phyloP scores from a whole-genome alignment of 176 grass and related monocot genomes.

The Panicum miliaceum region DNA sequence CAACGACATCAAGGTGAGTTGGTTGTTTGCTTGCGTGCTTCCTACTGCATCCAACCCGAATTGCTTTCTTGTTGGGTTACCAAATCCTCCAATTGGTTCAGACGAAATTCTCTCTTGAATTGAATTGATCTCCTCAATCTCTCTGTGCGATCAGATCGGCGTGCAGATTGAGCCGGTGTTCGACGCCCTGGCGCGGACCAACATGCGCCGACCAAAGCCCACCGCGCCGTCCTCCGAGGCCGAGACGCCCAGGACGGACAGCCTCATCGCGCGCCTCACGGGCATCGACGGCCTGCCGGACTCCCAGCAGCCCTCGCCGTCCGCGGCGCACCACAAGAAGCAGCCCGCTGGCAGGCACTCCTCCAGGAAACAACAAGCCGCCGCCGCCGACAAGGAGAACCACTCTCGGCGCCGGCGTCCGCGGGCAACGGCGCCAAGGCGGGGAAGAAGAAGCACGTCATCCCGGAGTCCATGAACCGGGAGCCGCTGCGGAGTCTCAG shows the following conservation, averaged over 20 bases:
- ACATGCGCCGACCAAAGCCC: constrained; percentile 20
- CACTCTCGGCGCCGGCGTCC: not conserved
- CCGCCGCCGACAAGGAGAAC: constrained; percentile 46
- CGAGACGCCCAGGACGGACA: constrained; percentile 78
- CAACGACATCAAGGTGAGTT: constrained; percentile 59
- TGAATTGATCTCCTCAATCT: too few relatives aligned
- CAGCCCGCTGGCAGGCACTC: not conserved
- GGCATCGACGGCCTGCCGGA: constrained; percentile 78
- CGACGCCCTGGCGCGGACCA: constrained; percentile 37
- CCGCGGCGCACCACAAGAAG: constrained; percentile 8
- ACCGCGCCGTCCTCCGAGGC: constrained; percentile 50
- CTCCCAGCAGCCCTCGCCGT: constrained; percentile 37
- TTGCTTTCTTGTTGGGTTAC: too few relatives aligned
- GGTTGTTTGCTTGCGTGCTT: too few relatives aligned
- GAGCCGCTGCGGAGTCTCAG: constrained; percentile 70
- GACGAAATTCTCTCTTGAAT: too few relatives aligned
- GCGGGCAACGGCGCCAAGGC: not conserved
- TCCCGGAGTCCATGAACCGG: constrained; percentile 46
- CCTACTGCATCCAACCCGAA: too few relatives aligned
- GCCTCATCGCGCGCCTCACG: constrained; percentile 84
- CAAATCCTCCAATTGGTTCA: too few relatives aligned
- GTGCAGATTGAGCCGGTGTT: constrained; percentile 60
- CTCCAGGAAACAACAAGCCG: not conserved
- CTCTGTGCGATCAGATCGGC: constrained; percentile 53
- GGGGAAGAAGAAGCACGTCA: constrained; percentile 64